These are phyloP conservation scores for Kazachstania viticola DNA, from an alignment of 805 yeast genomes.

Conservation along the genomic window DNA sequence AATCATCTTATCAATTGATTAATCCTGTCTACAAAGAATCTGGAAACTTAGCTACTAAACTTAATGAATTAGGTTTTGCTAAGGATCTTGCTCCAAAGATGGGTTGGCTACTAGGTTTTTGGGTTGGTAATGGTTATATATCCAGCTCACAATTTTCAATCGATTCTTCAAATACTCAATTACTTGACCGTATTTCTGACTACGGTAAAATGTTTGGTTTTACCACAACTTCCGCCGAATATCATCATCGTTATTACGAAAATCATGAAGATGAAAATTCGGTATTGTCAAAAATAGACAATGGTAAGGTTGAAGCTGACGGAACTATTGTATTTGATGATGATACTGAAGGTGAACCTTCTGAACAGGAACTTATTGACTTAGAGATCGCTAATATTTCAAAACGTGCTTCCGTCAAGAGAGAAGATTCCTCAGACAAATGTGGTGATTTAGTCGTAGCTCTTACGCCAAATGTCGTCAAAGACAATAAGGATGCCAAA, in stretches of 20 bases:
- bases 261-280: not conserved
- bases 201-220: conserved; percentile 3
- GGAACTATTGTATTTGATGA: conserved; percentile 2
- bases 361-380: conserved; percentile 1
- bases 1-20: conserved; percentile 26
- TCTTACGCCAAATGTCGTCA: not conserved
- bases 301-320: not conserved
- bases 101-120: conserved; percentile 31
- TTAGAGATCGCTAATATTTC: not conserved
- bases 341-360: conserved; percentile 1
- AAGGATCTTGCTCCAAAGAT: conserved; percentile 9
- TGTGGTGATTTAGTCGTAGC: not conserved
- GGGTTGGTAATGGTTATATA: conserved; percentile 25
- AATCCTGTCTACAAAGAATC: conserved; percentile 28
- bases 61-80: conserved; percentile 13
- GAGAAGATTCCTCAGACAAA: not conserved
- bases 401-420: not conserved
- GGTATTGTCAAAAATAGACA: not conserved
- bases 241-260: not conserved
- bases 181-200: conserved; percentile 13
- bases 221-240: conserved; percentile 1
- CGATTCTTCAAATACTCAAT: conserved; percentile 12
- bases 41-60: conserved; percentile 12
- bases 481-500: not conserved
- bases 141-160: conserved; percentile 12